Conservation (phyloP, 2,329 filamentous ascomycete species). For the Zymoseptoria passerinii region DNA sequence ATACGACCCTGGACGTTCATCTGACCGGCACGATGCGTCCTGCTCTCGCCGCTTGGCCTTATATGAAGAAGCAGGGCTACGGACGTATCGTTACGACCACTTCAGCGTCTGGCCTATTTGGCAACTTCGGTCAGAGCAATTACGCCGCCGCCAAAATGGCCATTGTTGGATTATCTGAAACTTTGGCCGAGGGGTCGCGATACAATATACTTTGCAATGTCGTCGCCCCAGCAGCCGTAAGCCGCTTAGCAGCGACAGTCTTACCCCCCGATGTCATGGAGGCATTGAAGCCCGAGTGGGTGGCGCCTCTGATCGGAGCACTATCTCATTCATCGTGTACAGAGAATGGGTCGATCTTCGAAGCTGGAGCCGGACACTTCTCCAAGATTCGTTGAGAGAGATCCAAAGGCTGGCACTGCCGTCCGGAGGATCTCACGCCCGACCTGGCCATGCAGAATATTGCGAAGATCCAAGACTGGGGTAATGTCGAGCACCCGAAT, state of each 20-base stretch:
- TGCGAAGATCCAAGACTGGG: slow-evolving; percentile 70
- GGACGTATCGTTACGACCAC: slow-evolving; percentile 92
- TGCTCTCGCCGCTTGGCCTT: not conserved
- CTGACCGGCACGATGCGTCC: not conserved
- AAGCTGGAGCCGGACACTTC: slow-evolving; percentile 82
- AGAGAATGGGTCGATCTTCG: slow-evolving; percentile 83
- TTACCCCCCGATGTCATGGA: slow-evolving; percentile 80
- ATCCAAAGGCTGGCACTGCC: slow-evolving; percentile 64
- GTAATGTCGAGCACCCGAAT: slow-evolving; percentile 55
- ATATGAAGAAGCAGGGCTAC: slow-evolving; percentile 73
- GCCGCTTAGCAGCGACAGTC: slow-evolving; percentile 85
- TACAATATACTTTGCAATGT: slow-evolving; percentile 94
- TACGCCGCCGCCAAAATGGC: slow-evolving; percentile 92
- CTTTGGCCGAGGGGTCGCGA: slow-evolving; percentile 80
- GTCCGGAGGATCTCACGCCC: no score
- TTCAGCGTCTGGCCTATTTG: slow-evolving; percentile 90
- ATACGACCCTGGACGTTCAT: not conserved
- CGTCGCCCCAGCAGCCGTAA: slow-evolving; percentile 92
- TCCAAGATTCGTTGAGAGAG: slow-evolving; percentile 94
- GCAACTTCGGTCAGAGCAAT: slow-evolving; percentile 96
- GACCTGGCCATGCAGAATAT: no score
- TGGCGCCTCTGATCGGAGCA: slow-evolving; percentile 80
- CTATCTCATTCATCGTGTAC: slow-evolving; percentile 72
- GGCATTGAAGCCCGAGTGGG: slow-evolving; percentile 80
- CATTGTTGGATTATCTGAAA: slow-evolving; percentile 93